phyloP scores from a whole-genome alignment of 805 yeast genomes.

The Ogataea wickerhamii region DNA sequence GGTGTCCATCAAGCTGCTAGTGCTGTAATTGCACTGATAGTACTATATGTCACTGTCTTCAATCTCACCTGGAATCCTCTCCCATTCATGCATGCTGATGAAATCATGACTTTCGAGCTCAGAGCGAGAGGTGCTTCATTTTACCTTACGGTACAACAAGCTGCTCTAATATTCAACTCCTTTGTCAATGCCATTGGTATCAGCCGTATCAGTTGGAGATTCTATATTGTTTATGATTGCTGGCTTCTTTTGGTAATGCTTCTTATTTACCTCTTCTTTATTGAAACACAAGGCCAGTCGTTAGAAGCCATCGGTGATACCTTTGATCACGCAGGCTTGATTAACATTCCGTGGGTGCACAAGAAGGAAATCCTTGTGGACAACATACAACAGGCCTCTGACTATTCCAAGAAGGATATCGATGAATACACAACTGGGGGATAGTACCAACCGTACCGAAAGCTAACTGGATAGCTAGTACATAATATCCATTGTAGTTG shows the following conservation, averaged over 20 bases:
- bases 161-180: conserved; percentile 28
- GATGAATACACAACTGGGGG: too few species aligned
- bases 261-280: conserved; percentile 58
- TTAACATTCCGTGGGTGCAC: not conserved
- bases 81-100: conserved; percentile 44
- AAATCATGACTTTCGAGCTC: conserved; percentile 28
- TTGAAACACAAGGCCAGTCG: conserved; percentile 71
- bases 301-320: conserved; percentile 72
- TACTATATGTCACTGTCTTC: conserved; percentile 40
- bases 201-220: conserved; percentile 35
- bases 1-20: conserved; percentile 40
- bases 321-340: conserved; percentile 19
- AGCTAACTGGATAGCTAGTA: too few species aligned
- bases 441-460: too few species aligned
- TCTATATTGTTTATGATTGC: conserved; percentile 20
- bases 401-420: too few species aligned
- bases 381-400: too few species aligned
- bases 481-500: too few species aligned
- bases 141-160: conserved; percentile 4
- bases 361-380: not conserved
- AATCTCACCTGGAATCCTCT: conserved; percentile 42
- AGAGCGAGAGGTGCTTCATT: conserved; percentile 3
- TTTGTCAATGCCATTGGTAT: conserved; percentile 34
- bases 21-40: conserved; percentile 50
- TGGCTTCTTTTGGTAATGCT: conserved; percentile 24